Conservation (phyloP, 352 stramenopile species). For the Phytophthora vignae region DNA sequence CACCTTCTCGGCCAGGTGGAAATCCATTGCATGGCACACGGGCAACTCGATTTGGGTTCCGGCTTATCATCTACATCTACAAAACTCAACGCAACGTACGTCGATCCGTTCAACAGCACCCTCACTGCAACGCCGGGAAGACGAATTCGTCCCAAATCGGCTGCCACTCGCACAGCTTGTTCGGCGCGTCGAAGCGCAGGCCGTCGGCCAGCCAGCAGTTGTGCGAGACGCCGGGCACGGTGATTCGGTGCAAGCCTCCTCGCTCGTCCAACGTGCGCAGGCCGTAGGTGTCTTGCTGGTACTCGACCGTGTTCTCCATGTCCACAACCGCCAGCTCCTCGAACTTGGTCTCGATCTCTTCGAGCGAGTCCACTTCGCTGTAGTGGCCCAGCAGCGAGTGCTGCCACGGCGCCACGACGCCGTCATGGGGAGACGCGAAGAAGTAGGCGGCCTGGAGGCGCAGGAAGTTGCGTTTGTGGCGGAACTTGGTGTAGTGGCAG, state of each 20-base stretch:
- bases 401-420: conserved; percentile 42
- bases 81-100: background rate
- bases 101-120: background rate
- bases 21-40: too few species aligned
- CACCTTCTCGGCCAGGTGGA: background rate
- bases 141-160: conserved; percentile 15
- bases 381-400: conserved; percentile 39
- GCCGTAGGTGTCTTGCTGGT: conserved; percentile 34
- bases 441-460: conserved; percentile 36
- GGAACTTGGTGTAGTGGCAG: conserved; percentile 17
- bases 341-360: conserved; percentile 20
- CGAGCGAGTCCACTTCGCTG: conserved; percentile 20
- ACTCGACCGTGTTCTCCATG: conserved; percentile 32
- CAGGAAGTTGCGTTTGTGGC: conserved; percentile 39
- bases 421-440: conserved; percentile 39
- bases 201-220: conserved; percentile 32
- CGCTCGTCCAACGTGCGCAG: conserved; percentile 27
- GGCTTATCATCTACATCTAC: too few species aligned
- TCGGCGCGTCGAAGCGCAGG: background rate
- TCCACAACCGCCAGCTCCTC: conserved; percentile 27
- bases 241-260: conserved; percentile 20
- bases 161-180: conserved; percentile 10
- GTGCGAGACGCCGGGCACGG: conserved; percentile 27
- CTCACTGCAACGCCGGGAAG: conserved; percentile 7
- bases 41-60: background rate